Conservation (phyloP, 768 basidiomycete species). For the Saitozyma podzolica region DNA sequence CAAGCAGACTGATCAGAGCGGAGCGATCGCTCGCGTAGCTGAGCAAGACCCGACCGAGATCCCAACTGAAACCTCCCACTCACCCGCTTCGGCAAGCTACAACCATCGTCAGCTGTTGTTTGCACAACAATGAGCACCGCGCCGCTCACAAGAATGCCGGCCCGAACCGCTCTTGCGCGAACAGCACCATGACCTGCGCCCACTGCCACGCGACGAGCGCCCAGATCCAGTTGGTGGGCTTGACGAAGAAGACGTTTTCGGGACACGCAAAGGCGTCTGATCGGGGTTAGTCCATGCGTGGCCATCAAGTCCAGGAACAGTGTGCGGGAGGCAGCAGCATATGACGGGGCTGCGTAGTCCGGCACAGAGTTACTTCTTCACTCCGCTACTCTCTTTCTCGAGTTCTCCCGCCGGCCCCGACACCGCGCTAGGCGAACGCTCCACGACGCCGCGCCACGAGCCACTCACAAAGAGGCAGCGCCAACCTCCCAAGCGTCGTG, state of each 20-base stretch:
- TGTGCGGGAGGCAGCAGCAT: too few species aligned
- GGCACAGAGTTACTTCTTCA: background rate
- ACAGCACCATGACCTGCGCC: conserved; percentile 63
- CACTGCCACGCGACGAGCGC: conserved; percentile 63
- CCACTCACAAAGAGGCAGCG: conserved; percentile 70
- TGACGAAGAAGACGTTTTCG: conserved; percentile 79
- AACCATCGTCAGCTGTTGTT: background rate
- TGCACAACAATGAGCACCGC: background rate
- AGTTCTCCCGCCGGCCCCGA: too few species aligned
- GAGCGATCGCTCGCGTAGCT: too few species aligned
- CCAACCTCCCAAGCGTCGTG: conserved; percentile 69
- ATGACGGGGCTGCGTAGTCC: background rate
- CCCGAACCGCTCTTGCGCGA: conserved; percentile 73
- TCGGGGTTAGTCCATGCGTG: too few species aligned
- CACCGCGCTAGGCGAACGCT: too few species aligned
- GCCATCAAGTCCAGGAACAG: too few species aligned
- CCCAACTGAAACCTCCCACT: conserved; percentile 33
- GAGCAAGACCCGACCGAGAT: too few species aligned
- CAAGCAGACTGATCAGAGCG: too few species aligned
- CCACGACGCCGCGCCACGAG: background rate
- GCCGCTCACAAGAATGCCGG: conserved; percentile 69
- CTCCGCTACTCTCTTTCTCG: too few species aligned
- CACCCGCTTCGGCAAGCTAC: conserved; percentile 65
- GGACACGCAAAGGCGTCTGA: conserved; percentile 80
- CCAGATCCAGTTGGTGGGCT: conserved; percentile 71